Conservation (phyloP, 305 asterid species). For the Euphrasia arctica region DNA sequence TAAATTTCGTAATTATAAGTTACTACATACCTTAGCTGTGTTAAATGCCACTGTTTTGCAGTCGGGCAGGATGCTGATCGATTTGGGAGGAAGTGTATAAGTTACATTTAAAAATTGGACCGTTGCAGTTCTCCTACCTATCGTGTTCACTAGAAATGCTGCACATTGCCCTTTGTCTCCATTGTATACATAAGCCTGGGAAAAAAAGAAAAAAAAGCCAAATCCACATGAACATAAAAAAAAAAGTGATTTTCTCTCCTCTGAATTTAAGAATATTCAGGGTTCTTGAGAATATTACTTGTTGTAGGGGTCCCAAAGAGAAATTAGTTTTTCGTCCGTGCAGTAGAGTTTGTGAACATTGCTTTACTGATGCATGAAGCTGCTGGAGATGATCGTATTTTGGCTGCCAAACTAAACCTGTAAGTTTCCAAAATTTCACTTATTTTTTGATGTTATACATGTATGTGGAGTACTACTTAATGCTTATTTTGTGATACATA, state of each 20-base stretch:
- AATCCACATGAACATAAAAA: not conserved
- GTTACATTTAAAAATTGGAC: constrained; percentile 47
- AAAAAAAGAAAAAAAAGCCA: not conserved
- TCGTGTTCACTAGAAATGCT: constrained; percentile 71
- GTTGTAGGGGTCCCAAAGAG: constrained; percentile 57
- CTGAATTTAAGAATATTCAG: not conserved
- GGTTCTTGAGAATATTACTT: constrained; percentile 41
- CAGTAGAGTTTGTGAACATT: constrained; percentile 50
- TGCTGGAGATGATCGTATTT: constrained; percentile 81
- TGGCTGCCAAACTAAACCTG: constrained; percentile 79
- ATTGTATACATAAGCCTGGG: constrained; percentile 56
- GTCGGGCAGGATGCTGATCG: constrained; percentile 83
- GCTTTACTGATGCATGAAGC: constrained; percentile 64
- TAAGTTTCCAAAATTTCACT: not conserved
- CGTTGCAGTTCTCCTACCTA: constrained; percentile 21
- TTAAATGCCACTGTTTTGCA: constrained; percentile 66
- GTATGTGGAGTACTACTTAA: too few relatives aligned
- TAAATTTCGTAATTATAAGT: too few relatives aligned
- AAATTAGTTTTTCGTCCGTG: constrained; percentile 37
- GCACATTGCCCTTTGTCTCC: constrained; percentile 52
- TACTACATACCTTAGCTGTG: constrained; percentile 62
- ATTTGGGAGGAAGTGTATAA: constrained; percentile 50
- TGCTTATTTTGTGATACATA: too few relatives aligned
- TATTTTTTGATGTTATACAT: too few relatives aligned
- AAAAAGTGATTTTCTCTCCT: not conserved